phyloP scores from a whole-genome alignment of 208 protist species.

The Trypanosoma boissoni region DNA sequence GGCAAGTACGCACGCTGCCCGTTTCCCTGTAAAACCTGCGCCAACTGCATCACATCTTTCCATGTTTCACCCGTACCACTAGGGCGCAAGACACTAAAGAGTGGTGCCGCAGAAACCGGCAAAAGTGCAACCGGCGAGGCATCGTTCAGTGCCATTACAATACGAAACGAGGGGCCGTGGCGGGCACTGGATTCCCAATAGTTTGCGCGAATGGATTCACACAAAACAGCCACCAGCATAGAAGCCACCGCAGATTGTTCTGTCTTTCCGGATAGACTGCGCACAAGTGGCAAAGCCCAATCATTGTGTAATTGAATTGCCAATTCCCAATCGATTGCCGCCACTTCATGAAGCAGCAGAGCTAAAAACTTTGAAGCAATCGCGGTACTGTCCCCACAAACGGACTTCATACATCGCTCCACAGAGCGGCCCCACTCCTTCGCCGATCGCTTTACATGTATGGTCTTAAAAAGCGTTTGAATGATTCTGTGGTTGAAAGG shows the following conservation, averaged over 20 bases:
- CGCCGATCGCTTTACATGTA: background rate
- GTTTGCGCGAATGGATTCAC: conserved; percentile 23
- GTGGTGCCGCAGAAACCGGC: conserved; percentile 21
- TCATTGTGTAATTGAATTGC: conserved; percentile 12
- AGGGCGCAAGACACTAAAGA: conserved; percentile 24
- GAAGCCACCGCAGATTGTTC: background rate
- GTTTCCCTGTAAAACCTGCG: background rate
- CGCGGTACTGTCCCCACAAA: too few species aligned
- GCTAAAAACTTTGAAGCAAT: too few species aligned
- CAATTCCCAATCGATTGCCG: conserved; percentile 10
- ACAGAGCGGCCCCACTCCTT: too few species aligned
- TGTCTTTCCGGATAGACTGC: background rate
- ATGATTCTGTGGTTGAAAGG: conserved; percentile 4
- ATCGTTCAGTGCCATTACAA: conserved; percentile 3
- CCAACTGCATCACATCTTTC: conserved; percentile 11
- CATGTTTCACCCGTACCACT: conserved; percentile 13
- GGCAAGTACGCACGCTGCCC: conserved; percentile 44
- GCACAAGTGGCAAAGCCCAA: conserved; percentile 2
- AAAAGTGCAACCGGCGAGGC: background rate
- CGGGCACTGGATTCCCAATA: background rate
- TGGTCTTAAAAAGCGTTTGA: background rate
- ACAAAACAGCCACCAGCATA: conserved; percentile 15
- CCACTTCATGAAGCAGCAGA: conserved; percentile 11
- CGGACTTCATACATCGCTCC: too few species aligned
- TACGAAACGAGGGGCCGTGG: conserved; percentile 15